These are phyloP conservation scores for Blastobotrys muscicola DNA, from an alignment of 805 yeast genomes.

Conservation along the genomic window DNA sequence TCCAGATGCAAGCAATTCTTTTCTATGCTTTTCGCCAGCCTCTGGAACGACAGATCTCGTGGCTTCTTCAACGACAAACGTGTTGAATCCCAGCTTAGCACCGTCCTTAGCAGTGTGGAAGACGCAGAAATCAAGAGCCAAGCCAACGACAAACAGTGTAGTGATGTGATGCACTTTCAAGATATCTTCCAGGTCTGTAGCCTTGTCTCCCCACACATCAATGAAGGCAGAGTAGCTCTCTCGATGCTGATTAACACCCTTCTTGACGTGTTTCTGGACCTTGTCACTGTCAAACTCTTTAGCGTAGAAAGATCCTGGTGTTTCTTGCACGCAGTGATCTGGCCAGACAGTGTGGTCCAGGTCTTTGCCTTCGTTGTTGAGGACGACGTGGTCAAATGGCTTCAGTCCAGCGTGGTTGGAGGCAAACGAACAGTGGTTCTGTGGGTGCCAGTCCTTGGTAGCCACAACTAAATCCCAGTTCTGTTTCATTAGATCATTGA, in stretches of 20 bases:
- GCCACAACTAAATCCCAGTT: constrained; percentile 58
- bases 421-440: constrained; percentile 74
- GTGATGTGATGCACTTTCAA: constrained; percentile 41
- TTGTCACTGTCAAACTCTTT: constrained; percentile 32
- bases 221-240: constrained; percentile 85
- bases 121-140: constrained; percentile 86
- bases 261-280: constrained; percentile 43
- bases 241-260: constrained; percentile 62
- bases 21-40: background rate
- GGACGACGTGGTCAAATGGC: constrained; percentile 44
- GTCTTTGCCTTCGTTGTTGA: constrained; percentile 28
- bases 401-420: constrained; percentile 40
- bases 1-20: background rate
- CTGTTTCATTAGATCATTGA: constrained; percentile 38
- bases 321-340: constrained; percentile 72
- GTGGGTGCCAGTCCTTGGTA: constrained; percentile 87
- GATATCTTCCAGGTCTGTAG: constrained; percentile 51
- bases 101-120: constrained; percentile 67
- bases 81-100: constrained; percentile 48
- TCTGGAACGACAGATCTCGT: constrained; percentile 33
- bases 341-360: constrained; percentile 66
- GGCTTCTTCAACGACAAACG: constrained; percentile 50
- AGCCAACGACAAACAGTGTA: constrained; percentile 64
- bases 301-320: constrained; percentile 59
- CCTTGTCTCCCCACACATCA: constrained; percentile 66